Evolutionary conservation across 345 rosid genomes (phyloP).

Genomic region (Adansonia digitata): DNA sequence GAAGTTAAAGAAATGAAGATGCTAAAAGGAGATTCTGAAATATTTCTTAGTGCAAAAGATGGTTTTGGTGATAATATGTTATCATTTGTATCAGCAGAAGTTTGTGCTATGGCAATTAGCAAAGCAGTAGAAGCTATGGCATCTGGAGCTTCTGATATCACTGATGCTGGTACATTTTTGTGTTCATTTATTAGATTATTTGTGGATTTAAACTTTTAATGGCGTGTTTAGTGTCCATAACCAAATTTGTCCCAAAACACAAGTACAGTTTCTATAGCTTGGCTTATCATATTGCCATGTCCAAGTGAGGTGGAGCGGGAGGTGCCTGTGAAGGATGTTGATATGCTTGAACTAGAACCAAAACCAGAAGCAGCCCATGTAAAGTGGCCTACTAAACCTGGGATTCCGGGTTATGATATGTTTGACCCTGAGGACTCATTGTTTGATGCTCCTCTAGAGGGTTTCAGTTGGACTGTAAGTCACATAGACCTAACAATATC

Average conservation of each 20-base stretch:
- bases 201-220: conserved; percentile 5
- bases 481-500: not conserved
- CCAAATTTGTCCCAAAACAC: not conserved
- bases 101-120: conserved; percentile 68
- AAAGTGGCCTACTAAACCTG: conserved; percentile 69
- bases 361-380: conserved; percentile 43
- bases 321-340: conserved; percentile 21
- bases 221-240: not conserved
- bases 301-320: conserved; percentile 35
- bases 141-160: conserved; percentile 44
- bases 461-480: conserved; percentile 67
- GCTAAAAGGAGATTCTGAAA: conserved; percentile 8
- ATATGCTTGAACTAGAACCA: conserved; percentile 34
- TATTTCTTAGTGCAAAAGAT: conserved; percentile 13
- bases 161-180: conserved; percentile 50
- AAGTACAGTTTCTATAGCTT: conserved; percentile 57
- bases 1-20: conserved; percentile 43
- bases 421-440: conserved; percentile 81
- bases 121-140: conserved; percentile 75
- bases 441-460: conserved; percentile 82
- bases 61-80: conserved; percentile 31
- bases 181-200: not conserved
- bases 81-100: conserved; percentile 66
- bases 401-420: conserved; percentile 41
- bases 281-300: conserved; percentile 52